Evolutionary conservation across 495 filamentous ascomycete genomes (phyloP).

Genomic region (Chaetomium tenue): DNA sequence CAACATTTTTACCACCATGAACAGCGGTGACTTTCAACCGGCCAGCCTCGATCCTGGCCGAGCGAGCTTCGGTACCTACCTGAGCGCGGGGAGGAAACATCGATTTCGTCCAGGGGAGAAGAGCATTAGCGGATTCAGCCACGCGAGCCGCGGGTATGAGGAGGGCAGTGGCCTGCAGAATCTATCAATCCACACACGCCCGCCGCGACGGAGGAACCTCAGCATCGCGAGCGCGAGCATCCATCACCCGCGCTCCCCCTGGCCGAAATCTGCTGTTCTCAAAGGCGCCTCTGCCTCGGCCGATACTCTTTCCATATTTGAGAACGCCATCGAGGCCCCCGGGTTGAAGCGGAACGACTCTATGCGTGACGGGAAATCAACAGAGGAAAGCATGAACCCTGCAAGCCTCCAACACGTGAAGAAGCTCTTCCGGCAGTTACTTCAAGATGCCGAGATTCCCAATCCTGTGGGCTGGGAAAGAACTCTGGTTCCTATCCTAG

Average conservation of each 20-base stretch:
- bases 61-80: slow-evolving; percentile 49
- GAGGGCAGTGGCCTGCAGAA: slow-evolving; percentile 34
- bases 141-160: slow-evolving; percentile 54
- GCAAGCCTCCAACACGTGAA: slow-evolving; percentile 86
- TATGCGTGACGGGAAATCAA: slow-evolving; percentile 71
- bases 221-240: slow-evolving; percentile 68
- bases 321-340: slow-evolving; percentile 30
- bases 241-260: slow-evolving; percentile 66
- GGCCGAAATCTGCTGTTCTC: slow-evolving; percentile 48
- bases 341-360: slow-evolving; percentile 75
- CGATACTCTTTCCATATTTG: slow-evolving; percentile 43
- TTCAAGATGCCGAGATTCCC: slow-evolving; percentile 72
- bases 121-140: slow-evolving; percentile 60
- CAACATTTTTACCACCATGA: slow-evolving; percentile 75
- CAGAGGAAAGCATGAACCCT: slow-evolving; percentile 76
- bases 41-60: slow-evolving; percentile 49
- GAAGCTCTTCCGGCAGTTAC: slow-evolving; percentile 76
- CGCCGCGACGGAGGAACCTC: slow-evolving; percentile 67
- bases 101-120: slow-evolving; percentile 71
- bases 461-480: slow-evolving; percentile 80
- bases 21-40: slow-evolving; percentile 44
- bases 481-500: slow-evolving; percentile 83
- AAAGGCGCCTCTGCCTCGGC: slow-evolving; percentile 45
- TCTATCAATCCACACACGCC: slow-evolving; percentile 57
- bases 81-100: slow-evolving; percentile 68